phyloP scores from a whole-genome alignment of 2,329 filamentous ascomycete species.

The Aspergillus brunneoviolaceus region DNA sequence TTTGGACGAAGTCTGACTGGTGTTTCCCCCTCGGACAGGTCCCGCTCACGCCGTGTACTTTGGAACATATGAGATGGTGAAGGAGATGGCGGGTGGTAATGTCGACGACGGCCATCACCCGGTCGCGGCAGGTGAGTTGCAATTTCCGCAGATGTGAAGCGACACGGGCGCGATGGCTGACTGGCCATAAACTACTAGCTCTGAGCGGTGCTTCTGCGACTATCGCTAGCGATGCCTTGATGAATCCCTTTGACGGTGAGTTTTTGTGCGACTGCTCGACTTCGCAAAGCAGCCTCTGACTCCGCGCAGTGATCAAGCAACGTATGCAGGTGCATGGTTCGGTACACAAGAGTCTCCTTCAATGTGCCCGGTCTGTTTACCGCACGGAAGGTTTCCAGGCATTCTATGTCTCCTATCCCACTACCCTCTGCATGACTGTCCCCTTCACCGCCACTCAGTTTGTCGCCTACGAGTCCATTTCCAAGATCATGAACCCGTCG shows the following conservation, averaged over 20 bases:
- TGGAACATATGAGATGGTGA: conserved; percentile 95
- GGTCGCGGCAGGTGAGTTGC: conserved; percentile 75
- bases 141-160: background rate
- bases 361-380: conserved; percentile 89
- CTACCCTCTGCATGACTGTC: conserved; percentile 96
- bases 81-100: conserved; percentile 93
- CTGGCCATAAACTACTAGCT: conserved; percentile 53
- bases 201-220: conserved; percentile 92
- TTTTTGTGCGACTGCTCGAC: conserved; percentile 9
- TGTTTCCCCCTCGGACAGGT: conserved; percentile 53
- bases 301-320: conserved; percentile 84
- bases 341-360: conserved; percentile 79
- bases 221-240: conserved; percentile 94
- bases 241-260: conserved; percentile 98
- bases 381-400: conserved; percentile 81
- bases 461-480: conserved; percentile 95
- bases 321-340: conserved; percentile 98
- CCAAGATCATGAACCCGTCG: conserved; percentile 84
- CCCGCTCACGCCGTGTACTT: conserved; percentile 98
- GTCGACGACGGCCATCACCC: conserved; percentile 82
- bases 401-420: conserved; percentile 98
- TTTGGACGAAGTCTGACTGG: conserved; percentile 7
- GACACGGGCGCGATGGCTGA: conserved; percentile 33
- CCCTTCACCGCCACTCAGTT: conserved; percentile 97
- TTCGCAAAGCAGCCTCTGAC: conserved; percentile 10